phyloP scores from a whole-genome alignment of 1,139 yeast species.

The Nakaseomyces nivariensis region DNA sequence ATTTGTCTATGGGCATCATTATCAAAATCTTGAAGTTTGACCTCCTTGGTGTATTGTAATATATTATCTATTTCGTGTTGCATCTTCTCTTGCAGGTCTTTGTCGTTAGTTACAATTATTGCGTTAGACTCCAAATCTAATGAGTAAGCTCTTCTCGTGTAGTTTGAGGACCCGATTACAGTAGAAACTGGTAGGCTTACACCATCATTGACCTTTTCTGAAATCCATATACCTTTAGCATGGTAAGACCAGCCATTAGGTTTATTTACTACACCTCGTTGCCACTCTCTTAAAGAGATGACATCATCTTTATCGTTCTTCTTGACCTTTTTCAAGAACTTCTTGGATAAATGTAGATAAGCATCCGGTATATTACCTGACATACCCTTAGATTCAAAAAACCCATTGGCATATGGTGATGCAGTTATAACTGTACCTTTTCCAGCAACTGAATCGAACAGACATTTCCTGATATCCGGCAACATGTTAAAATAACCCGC shows the following conservation, averaged over 20 bases:
- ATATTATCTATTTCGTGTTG: slow-evolving; percentile 54
- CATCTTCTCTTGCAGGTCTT: slow-evolving; percentile 48
- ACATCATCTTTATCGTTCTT: slow-evolving; percentile 36
- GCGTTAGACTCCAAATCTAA: slow-evolving; percentile 86
- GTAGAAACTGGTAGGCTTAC: slow-evolving; percentile 59
- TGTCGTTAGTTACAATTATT: slow-evolving; percentile 61
- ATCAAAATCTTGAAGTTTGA: slow-evolving; percentile 51
- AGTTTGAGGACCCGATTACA: slow-evolving; percentile 85
- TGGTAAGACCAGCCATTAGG: slow-evolving; percentile 94
- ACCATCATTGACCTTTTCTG: slow-evolving; percentile 37
- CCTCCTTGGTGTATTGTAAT: slow-evolving; percentile 40
- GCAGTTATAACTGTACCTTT: slow-evolving; percentile 76
- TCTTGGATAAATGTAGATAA: slow-evolving; percentile 64
- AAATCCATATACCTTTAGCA: slow-evolving; percentile 94
- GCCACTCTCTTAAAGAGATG: slow-evolving; percentile 73
- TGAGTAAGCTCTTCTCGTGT: slow-evolving; percentile 81
- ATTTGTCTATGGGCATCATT: slow-evolving; percentile 51
- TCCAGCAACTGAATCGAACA: slow-evolving; percentile 48
- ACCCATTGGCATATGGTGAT: slow-evolving; percentile 87
- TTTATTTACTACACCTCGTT: slow-evolving; percentile 71
- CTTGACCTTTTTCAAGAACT: slow-evolving; percentile 50
- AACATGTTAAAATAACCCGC: slow-evolving; percentile 95
- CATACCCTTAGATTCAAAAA: slow-evolving; percentile 74
- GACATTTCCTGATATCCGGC: slow-evolving; percentile 55
- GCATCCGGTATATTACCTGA: slow-evolving; percentile 82